Evolutionary conservation across 345 rosid species (phyloP).

Genomic region (Dimocarpus longan): DNA sequence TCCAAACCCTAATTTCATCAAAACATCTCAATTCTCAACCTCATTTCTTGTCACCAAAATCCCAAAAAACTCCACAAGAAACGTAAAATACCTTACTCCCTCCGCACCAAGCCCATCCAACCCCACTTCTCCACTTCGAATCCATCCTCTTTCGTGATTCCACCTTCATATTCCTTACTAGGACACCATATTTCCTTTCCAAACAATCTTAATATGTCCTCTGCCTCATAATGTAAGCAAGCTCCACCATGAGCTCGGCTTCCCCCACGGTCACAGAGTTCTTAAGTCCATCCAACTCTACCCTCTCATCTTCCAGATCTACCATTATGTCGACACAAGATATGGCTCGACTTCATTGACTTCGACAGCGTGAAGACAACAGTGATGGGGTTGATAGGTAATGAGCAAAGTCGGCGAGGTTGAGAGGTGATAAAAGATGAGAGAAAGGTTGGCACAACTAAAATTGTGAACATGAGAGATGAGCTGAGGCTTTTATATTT

Average conservation of each 20-base stretch:
- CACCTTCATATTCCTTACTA: slow-evolving; percentile 62
- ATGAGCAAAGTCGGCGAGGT: too few relatives aligned
- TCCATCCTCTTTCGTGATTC: slow-evolving; percentile 61
- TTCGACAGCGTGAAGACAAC: slow-evolving; percentile 7
- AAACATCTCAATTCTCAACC: slow-evolving; percentile 52
- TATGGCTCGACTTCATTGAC: slow-evolving; percentile 74
- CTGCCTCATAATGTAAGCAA: slow-evolving; percentile 77
- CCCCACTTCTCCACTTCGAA: slow-evolving; percentile 53
- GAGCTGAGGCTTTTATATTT: too few relatives aligned
- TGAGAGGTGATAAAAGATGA: too few relatives aligned
- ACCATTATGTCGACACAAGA: slow-evolving; percentile 65
- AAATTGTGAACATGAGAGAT: too few relatives aligned
- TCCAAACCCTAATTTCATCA: neutral
- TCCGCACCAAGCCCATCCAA: slow-evolving; percentile 64
- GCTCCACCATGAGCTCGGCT: slow-evolving; percentile 78
- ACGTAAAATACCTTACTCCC: slow-evolving; percentile 57
- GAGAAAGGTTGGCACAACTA: too few relatives aligned
- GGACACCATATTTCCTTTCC: slow-evolving; percentile 63
- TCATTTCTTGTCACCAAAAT: slow-evolving; percentile 82
- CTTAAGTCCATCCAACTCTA: slow-evolving; percentile 56
- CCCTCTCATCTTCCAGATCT: slow-evolving; percentile 60
- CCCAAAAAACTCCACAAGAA: slow-evolving; percentile 52
- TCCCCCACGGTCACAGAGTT: slow-evolving; percentile 86
- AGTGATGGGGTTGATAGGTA: too few relatives aligned
- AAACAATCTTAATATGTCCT: slow-evolving; percentile 64